Evolutionary conservation across 2,329 filamentous ascomycete species (phyloP), one percentile per base, ranked within the genome.

Genomic region (Pseudogymnoascus sp.): DNA sequence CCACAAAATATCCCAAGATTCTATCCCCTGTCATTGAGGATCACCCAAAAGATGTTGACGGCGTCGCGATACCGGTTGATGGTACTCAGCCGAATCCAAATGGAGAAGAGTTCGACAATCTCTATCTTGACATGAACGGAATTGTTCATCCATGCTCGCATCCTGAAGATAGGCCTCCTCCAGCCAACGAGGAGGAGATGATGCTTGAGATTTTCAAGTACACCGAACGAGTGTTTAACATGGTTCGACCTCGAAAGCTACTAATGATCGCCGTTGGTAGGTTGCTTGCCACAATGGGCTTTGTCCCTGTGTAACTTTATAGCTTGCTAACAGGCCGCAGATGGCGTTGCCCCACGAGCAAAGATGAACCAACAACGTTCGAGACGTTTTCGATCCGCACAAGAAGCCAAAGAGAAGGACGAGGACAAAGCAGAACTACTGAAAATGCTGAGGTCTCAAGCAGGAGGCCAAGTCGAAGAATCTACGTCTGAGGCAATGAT

Each of bases 291-390:
- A 57, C 50, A 33, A 21, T 21, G 31, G 26, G n/a, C 10, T 13
- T 19, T 26, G 13, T 31, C n/a, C 26, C 13, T 57, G 28, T 57
- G 28, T 57, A 19, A 17, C 26, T 31, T 31, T 5, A 53, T 31
- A 15, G 53, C 9, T 57, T 53, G 64, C 13, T 40, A 31, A 47
- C 35, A 60, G 35, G 15, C 59, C 44, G 28, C 66, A 92, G 95
- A 99, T 78, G 95, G 95, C 74, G 95, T 99, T 68, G 95, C 95
- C 4, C 96, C 95, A 57, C 89, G 95, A 75, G 96, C 96, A 65
- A 99, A 99, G 78, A 99, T 99, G 95, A 99, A 99, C 75, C 96
- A 99, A 75, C 95, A 99, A 78, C 91, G 95, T 66, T 96, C 95
- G 44, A 86, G 95, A 76, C 91, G 95, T 71, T 99, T 99, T 78